phyloP scores from a whole-genome alignment of 2,329 filamentous ascomycete species.

The Fusarium haematococcum region DNA sequence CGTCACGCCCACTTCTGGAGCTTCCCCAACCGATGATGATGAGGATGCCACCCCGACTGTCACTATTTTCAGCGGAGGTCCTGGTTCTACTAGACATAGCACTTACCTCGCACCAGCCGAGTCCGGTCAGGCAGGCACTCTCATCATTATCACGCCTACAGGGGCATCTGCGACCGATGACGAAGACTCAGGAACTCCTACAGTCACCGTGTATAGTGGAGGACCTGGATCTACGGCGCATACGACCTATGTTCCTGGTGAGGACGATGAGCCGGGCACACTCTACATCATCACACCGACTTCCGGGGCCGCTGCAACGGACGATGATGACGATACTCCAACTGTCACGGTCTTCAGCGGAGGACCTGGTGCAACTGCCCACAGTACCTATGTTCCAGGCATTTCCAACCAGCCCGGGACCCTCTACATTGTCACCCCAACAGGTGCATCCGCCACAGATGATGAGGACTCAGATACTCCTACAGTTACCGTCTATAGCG shows the following conservation, averaged over 20 bases:
- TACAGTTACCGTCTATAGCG: neutral
- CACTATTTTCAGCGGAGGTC: neutral
- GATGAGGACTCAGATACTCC: neutral
- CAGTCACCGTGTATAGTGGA: neutral
- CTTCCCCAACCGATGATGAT: neutral
- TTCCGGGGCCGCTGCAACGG: neutral
- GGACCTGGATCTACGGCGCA: neutral
- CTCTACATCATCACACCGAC: neutral
- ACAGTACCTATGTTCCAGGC: slow-evolving; percentile 8
- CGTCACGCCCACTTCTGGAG: slow-evolving; percentile 2
- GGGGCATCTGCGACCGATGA: neutral
- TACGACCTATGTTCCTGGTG: neutral
- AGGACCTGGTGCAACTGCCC: neutral
- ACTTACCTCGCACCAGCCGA: slow-evolving; percentile 8
- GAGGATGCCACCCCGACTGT: neutral
- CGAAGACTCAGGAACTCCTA: neutral
- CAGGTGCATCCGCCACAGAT: neutral
- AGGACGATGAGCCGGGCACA: neutral
- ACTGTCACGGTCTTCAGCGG: slow-evolving; percentile 2
- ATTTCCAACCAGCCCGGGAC: slow-evolving; percentile 6
- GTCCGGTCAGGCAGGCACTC: slow-evolving; percentile 3
- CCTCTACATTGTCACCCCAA: slow-evolving; percentile 9
- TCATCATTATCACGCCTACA: slow-evolving; percentile 12
- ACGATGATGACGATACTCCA: neutral
- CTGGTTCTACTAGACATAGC: neutral